Percentiles rank a stretch among this genome's conserved stretches.
Conservation (phyloP, 2,329 filamentous ascomycete species). For the Sclerotinia spermophila region DNA sequence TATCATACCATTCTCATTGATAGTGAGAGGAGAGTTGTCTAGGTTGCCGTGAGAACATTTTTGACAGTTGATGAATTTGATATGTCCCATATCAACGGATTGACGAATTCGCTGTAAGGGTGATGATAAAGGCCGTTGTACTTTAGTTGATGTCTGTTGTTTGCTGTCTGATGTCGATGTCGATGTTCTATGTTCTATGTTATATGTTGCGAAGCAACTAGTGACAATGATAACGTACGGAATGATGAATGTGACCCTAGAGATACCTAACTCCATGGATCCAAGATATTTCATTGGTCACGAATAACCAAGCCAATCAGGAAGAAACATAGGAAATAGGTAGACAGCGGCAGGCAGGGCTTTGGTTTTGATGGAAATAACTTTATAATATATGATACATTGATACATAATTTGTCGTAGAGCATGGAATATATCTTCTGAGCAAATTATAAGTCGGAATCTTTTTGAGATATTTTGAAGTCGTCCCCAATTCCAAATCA, state of each 20-base stretch:
- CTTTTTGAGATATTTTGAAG: no score
- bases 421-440: no score
- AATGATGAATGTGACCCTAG: background rate
- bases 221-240: background rate
- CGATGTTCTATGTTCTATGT: background rate
- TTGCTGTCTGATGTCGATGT: no score
- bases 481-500: no score
- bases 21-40: slow-evolving; percentile 26
- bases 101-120: background rate
- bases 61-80: slow-evolving; percentile 31
- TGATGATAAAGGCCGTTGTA: background rate
- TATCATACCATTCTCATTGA: slow-evolving; percentile 28
- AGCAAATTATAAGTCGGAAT: no score
- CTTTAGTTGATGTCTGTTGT: background rate
- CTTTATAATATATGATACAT: no score
- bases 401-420: no score
- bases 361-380: no score
- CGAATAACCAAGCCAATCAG: background rate
- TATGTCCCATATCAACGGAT: slow-evolving; percentile 22
- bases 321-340: background rate
- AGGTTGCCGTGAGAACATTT: slow-evolving; percentile 30
- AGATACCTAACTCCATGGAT: background rate
- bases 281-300: background rate
- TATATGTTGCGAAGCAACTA: background rate
- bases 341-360: no score